Evolutionary conservation across 331 rosid species (phyloP).

Genomic region (Ulmus americana): DNA sequence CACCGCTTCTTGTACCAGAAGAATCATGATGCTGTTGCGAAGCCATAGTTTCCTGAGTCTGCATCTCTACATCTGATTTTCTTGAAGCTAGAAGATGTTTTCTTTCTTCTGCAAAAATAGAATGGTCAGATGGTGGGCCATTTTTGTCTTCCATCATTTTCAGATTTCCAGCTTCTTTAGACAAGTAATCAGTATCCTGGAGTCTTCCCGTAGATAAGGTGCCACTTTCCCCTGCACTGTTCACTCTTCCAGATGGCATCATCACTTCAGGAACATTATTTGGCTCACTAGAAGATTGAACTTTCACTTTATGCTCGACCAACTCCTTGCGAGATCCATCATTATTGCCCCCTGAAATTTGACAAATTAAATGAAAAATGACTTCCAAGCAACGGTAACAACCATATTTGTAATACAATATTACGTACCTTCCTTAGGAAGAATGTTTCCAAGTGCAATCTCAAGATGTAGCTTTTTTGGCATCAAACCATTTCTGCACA

Average conservation of each 20-base stretch:
- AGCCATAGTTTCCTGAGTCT: slow-evolving; percentile 47
- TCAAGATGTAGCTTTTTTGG: slow-evolving; percentile 98
- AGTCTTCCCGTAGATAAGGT: slow-evolving; percentile 50
- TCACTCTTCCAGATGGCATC: slow-evolving; percentile 60
- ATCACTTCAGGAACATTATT: slow-evolving; percentile 45
- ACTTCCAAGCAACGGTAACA: neutral
- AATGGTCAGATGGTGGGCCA: slow-evolving; percentile 41
- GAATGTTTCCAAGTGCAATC: slow-evolving; percentile 74
- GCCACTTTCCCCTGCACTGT: slow-evolving; percentile 47
- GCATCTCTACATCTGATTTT: slow-evolving; percentile 53
- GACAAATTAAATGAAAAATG: slow-evolving; percentile 17
- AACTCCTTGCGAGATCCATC: slow-evolving; percentile 66
- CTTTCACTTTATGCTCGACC: slow-evolving; percentile 63
- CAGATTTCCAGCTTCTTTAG: slow-evolving; percentile 56
- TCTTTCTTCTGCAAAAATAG: slow-evolving; percentile 46
- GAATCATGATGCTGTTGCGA: slow-evolving; percentile 51
- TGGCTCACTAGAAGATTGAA: slow-evolving; percentile 56
- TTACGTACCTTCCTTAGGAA: slow-evolving; percentile 66
- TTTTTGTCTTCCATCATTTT: slow-evolving; percentile 42
- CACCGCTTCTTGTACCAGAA: slow-evolving; percentile 45
- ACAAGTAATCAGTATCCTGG: slow-evolving; percentile 48
- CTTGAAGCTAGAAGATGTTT: slow-evolving; percentile 33
- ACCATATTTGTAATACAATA: slow-evolving; percentile 7
- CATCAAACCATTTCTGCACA: slow-evolving; percentile 78
- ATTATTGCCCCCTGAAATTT: slow-evolving; percentile 29